Evolutionary conservation across 2,329 filamentous ascomycete species (phyloP), one percentile per base, ranked within the genome.

Genomic region (Blastomyces percursus): DNA sequence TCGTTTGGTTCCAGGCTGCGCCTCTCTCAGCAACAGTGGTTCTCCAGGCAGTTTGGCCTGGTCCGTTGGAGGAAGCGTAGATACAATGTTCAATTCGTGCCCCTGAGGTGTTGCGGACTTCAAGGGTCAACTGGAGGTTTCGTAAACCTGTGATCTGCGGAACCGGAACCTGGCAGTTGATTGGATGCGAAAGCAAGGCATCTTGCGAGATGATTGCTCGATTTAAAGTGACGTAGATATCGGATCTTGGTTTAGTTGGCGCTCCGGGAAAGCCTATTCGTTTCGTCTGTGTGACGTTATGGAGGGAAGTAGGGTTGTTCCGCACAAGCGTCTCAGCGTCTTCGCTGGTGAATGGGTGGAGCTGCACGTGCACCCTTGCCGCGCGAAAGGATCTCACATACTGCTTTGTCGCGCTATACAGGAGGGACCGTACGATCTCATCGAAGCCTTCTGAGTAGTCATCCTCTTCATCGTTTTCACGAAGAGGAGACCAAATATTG

Each of bases 261-360:
- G 92, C 92, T 14, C 92, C 92, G 3, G 93, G 90, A 73, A 99
- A 97, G 1, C 92, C 94, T 74, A 97, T 92, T 73, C 94, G 94
- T 69, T 82, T 88, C 0, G 92, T 96, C 73, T 88, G 88, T 63
- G 82, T 82, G 64, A 97, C 84, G 60, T 88, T 87, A 59, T 95
- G 88, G 16, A 99, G 84, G 16, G 95, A 78, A 0, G 93, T 97
- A 0, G 94, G 94, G 2, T 91, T 96, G 57, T 88, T 86, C 70
- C 89, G 90, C 71, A 97, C 88, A 50, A 99, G 82, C 0, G 78
- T 80, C 67, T 96, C 91, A 0, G 91, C 86, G 69, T 97, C 91
- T 1, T 84, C 80, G 68, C 88, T 83, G 44, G 85, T 82, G 73
- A 96, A 96, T 1, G 89, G 82, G 68, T 87, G 88, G 16, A 96